These are phyloP conservation scores for Brassica juncea DNA, from an alignment of 345 rosid species.

Conservation along the genomic window DNA sequence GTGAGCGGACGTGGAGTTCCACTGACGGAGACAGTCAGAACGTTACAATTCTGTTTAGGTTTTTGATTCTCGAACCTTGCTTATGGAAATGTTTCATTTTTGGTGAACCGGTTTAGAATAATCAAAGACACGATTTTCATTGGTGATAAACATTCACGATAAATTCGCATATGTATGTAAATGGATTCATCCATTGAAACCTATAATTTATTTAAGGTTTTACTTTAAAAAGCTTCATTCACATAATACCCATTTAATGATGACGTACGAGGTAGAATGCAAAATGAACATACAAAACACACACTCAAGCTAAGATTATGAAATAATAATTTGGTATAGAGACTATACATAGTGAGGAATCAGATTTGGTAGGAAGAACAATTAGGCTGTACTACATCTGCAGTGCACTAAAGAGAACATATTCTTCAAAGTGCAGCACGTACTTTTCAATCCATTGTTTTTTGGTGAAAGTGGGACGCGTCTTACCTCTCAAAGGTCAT, in stretches of 20 bases:
- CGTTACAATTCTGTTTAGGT: neutral
- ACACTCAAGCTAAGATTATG: neutral
- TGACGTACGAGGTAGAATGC: slow-evolving; percentile 27
- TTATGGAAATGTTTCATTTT: neutral
- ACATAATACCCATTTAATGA: slow-evolving; percentile 8
- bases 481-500: slow-evolving; percentile 35
- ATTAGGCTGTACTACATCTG: slow-evolving; percentile 22
- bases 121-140: neutral
- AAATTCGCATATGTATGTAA: neutral
- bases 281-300: slow-evolving; percentile 16
- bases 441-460: slow-evolving; percentile 6
- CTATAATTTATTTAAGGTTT: neutral
- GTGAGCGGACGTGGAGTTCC: too few species aligned
- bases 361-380: slow-evolving; percentile 34
- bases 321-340: neutral
- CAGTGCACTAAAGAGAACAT: slow-evolving; percentile 27
- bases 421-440: slow-evolving; percentile 26
- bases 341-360: slow-evolving; percentile 26
- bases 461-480: slow-evolving; percentile 31
- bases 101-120: neutral
- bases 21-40: too few species aligned
- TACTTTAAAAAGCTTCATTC: neutral
- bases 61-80: neutral
- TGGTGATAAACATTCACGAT: neutral
- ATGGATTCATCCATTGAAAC: neutral